Percentiles rank a stretch among this genome's conserved stretches.
phyloP scores from a whole-genome alignment of 768 basidiomycete species.

The Podaxis sp. region DNA sequence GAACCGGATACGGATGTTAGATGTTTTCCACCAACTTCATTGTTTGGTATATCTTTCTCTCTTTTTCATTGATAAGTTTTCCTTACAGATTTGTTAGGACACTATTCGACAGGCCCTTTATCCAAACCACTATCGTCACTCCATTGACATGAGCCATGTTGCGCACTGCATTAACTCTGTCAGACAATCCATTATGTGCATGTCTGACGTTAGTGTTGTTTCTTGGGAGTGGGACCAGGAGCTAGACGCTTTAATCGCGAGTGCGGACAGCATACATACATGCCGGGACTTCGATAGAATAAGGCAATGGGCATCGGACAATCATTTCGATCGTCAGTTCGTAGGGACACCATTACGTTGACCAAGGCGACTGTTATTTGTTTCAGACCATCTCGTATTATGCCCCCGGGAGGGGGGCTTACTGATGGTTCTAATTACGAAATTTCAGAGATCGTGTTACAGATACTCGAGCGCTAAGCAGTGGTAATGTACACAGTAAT shows the following conservation, averaged over 20 bases:
- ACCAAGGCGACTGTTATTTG: no score
- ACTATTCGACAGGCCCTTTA: neutral
- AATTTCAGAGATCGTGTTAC: no score
- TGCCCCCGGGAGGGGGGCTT: no score
- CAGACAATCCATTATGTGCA: slow-evolving; percentile 7
- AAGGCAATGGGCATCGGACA: slow-evolving; percentile 1
- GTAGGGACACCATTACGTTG: neutral
- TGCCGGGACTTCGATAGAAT: slow-evolving; percentile 5
- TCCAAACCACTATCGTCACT: neutral
- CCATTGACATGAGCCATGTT: neutral
- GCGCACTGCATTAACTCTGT: slow-evolving; percentile 4
- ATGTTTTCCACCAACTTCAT: slow-evolving; percentile 8
- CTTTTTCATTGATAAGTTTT: neutral
- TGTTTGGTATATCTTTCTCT: neutral
- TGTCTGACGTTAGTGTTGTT: slow-evolving; percentile 4
- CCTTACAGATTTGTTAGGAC: neutral
- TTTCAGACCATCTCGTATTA: no score
- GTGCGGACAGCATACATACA: neutral
- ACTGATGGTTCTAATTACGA: no score
- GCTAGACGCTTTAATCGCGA: neutral
- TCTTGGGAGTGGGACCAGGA: slow-evolving; percentile 5
- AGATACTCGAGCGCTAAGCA: no score
- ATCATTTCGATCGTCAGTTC: slow-evolving; percentile 6
- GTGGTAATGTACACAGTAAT: no score
- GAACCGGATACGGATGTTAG: neutral